These are phyloP conservation scores for Phaseolus coccineus DNA, from an alignment of 331 rosid species.

Conservation along the genomic window DNA sequence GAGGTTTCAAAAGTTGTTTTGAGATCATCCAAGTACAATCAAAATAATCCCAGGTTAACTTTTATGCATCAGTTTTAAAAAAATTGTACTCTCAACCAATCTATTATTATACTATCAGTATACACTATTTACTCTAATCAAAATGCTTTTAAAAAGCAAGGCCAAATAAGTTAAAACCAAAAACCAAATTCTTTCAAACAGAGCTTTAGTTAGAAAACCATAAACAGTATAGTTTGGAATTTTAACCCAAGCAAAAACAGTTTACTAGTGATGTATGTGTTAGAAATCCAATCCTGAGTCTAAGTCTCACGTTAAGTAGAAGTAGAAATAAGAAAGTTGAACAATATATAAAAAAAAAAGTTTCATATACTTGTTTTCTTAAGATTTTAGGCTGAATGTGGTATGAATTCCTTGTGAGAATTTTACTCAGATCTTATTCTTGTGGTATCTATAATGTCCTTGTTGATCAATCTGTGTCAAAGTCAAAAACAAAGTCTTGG, in stretches of 20 bases:
- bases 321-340: too few species aligned
- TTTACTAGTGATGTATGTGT: background rate
- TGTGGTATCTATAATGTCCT: background rate
- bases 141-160: background rate
- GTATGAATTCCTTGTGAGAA: too few species aligned
- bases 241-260: background rate
- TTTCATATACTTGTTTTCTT: too few species aligned
- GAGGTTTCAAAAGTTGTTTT: background rate
- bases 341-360: too few species aligned
- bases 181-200: background rate
- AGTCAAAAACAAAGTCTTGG: conserved; percentile 6
- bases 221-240: background rate
- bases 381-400: too few species aligned
- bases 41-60: background rate
- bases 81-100: background rate
- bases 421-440: too few species aligned
- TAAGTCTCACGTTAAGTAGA: too few species aligned
- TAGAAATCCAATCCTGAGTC: too few species aligned
- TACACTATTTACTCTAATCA: background rate
- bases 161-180: background rate
- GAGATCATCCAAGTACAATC: background rate
- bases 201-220: conserved; percentile 17
- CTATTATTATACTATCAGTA: background rate
- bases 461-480: background rate
- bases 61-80: background rate